Conservation (phyloP, 352 stramenopile species). For the Pelagophyceae sp. region DNA sequence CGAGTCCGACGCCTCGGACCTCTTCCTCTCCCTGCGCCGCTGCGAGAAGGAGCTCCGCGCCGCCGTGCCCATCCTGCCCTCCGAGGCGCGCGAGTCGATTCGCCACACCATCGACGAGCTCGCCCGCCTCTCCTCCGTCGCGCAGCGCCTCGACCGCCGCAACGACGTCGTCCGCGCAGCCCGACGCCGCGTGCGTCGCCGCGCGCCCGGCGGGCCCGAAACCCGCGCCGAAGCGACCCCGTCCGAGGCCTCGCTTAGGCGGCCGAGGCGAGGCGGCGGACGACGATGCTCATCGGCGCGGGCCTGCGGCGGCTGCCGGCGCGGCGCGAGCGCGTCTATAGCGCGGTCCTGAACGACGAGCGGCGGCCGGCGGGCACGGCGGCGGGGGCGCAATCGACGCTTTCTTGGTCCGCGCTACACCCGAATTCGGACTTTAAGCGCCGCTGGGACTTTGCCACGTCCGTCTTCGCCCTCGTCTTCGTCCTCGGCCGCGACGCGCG, state of each 20-base stretch:
- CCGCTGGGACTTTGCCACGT: constrained; percentile 12
- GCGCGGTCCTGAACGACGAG: constrained; percentile 63
- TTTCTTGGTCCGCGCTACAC: not conserved
- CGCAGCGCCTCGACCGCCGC: too few relatives aligned
- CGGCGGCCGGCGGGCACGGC: constrained; percentile 64
- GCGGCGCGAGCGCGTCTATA: constrained; percentile 45
- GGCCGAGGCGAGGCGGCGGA: not conserved
- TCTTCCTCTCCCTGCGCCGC: not conserved
- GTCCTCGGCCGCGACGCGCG: constrained; percentile 46
- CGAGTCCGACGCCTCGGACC: too few relatives aligned
- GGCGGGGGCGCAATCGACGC: not conserved
- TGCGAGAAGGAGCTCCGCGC: not conserved
- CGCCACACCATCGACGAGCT: not conserved
- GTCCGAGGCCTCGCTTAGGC: too few relatives aligned
- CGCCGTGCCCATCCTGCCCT: not conserved
- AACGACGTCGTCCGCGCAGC: too few relatives aligned
- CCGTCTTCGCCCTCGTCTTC: constrained; percentile 47
- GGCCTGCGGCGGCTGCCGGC: constrained; percentile 45
- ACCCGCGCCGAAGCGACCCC: too few relatives aligned
- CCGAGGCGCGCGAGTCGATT: not conserved
- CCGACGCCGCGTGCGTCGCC: too few relatives aligned
- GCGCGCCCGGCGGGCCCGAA: too few relatives aligned
- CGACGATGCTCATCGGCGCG: not conserved
- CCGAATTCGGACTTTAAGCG: constrained; percentile 15
- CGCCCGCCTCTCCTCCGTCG: not conserved